Conservation (phyloP, 1,284 basidiomycete genomes). For the Singerocomus rubriflavus region DNA sequence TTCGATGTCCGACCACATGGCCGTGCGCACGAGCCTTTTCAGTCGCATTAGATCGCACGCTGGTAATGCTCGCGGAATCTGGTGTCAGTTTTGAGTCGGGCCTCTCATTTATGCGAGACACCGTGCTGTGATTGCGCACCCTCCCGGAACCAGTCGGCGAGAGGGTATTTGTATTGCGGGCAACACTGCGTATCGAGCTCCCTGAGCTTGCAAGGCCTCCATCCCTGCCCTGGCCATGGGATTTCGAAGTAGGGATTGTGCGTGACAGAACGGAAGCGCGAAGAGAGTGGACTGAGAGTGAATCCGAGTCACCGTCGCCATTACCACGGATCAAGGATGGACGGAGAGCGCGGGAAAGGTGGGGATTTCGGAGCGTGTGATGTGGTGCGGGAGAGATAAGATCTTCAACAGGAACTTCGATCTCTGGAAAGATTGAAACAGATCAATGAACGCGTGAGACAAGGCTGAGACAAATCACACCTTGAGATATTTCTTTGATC, state of each 20-base stretch:
- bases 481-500: conserved; percentile 81
- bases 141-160: conserved; percentile 27
- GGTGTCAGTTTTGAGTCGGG: conserved; percentile 71
- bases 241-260: conserved; percentile 35
- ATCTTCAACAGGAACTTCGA: conserved; percentile 76
- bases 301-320: conserved; percentile 42
- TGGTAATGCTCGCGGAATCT: conserved; percentile 23
- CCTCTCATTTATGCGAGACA: conserved; percentile 32
- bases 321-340: conserved; percentile 26
- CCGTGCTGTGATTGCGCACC: conserved; percentile 27
- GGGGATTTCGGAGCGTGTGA: conserved; percentile 27
- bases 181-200: conserved; percentile 44
- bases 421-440: conserved; percentile 45
- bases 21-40: conserved; percentile 23
- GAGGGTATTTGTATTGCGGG: conserved; percentile 42
- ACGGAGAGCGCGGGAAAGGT: conserved; percentile 32
- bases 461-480: conserved; percentile 42
- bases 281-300: conserved; percentile 49
- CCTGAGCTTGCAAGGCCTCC: conserved; percentile 21
- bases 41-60: conserved; percentile 21
- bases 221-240: conserved; percentile 25
- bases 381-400: conserved; percentile 45
- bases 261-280: conserved; percentile 58
- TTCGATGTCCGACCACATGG: conserved; percentile 21
- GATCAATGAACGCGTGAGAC: neutral